phyloP scores from a whole-genome alignment of 129 eudicot species.

The Escallonia herrerae region DNA sequence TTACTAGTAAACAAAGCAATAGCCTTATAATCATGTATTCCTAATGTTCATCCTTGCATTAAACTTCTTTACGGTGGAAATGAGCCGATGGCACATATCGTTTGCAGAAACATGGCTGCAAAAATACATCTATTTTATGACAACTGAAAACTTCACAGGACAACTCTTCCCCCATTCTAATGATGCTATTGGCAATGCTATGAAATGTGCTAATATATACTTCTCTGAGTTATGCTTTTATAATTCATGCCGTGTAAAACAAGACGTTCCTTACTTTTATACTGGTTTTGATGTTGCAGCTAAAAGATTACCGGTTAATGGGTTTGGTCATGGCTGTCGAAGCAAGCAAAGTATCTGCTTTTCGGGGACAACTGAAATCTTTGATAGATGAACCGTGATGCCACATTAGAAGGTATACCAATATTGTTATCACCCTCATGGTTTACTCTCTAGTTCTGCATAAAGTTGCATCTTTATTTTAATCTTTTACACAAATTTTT shows the following conservation, averaged over 20 bases:
- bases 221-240: background rate
- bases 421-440: too few relatives aligned
- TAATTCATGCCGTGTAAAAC: too few relatives aligned
- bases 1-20: too few relatives aligned
- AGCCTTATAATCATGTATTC: too few relatives aligned
- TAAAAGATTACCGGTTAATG: conserved; percentile 40
- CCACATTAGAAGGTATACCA: background rate
- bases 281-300: conserved; percentile 24
- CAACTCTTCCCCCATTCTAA: background rate
- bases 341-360: conserved; percentile 37
- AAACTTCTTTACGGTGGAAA: too few relatives aligned
- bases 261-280: background rate
- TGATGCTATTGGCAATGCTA: background rate
- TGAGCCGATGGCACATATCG: too few relatives aligned
- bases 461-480: too few relatives aligned
- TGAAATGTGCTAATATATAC: too few relatives aligned
- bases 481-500: too few relatives aligned
- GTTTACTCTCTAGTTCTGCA: too few relatives aligned
- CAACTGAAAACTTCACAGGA: background rate
- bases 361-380: conserved; percentile 40
- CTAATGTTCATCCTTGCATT: too few relatives aligned
- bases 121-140: background rate
- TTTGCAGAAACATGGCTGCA: too few relatives aligned
- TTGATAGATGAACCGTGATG: conserved; percentile 38
- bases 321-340: conserved; percentile 61